Conservation (phyloP, 2,329 filamentous ascomycete genomes). For the Beauveria medogensis region DNA sequence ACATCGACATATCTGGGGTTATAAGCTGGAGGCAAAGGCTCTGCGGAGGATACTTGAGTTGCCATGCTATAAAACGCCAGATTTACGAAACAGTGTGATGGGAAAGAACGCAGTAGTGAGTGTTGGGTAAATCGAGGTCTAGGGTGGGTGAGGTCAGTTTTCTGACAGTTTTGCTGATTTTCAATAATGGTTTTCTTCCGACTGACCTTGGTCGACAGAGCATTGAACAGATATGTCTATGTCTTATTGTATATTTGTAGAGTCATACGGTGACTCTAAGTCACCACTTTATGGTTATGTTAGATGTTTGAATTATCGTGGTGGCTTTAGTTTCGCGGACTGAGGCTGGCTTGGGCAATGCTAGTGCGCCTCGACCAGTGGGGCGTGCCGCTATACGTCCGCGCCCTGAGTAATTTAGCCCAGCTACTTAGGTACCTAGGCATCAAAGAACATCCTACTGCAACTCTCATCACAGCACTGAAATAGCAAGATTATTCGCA, state of each 20-base stretch:
- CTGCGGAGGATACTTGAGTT: not conserved
- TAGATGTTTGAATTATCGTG: not conserved
- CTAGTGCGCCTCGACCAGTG: not conserved
- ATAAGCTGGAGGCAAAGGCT: not conserved
- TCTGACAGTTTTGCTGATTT: not conserved
- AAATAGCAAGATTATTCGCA: not conserved
- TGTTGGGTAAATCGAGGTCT: constrained; percentile 6
- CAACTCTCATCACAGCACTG: too few relatives aligned
- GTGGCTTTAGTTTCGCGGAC: not conserved
- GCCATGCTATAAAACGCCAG: not conserved
- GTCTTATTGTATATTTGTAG: not conserved
- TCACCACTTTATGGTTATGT: not conserved
- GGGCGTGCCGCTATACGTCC: not conserved
- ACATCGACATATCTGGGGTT: constrained; percentile 55
- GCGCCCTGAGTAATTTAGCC: not conserved
- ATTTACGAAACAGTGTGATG: not conserved
- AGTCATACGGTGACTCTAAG: constrained; percentile 1
- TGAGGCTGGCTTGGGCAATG: not conserved
- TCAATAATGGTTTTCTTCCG: not conserved
- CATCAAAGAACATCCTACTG: too few relatives aligned
- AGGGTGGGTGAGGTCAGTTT: not conserved
- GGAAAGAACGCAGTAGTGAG: not conserved
- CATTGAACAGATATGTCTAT: not conserved
- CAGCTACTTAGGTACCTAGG: too few relatives aligned
- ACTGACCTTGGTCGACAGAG: not conserved